phyloP scores from a whole-genome alignment of 1,284 basidiomycete genomes.

The Cutaneotrichosporon curvatum region DNA sequence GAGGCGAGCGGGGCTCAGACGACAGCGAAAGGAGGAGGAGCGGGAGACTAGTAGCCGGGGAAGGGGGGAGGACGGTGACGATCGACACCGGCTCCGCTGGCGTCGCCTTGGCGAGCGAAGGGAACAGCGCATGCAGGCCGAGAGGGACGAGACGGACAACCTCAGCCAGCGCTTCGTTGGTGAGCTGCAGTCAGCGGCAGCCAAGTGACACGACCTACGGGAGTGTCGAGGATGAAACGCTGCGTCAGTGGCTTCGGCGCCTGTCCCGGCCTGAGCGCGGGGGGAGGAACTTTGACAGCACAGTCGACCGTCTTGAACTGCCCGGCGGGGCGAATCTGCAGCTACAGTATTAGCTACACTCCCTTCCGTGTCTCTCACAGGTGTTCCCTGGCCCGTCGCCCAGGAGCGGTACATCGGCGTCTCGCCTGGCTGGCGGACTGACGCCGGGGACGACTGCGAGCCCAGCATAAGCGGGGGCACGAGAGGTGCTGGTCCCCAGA shows the following conservation, averaged over 20 bases:
- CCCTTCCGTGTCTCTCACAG: slow-evolving; percentile 26
- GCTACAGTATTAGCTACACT: slow-evolving; percentile 18
- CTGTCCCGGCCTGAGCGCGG: slow-evolving; percentile 10
- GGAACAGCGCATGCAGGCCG: slow-evolving; percentile 35
- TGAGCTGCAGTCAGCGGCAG: slow-evolving; percentile 9
- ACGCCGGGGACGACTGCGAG: slow-evolving; percentile 39
- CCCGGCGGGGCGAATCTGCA: slow-evolving; percentile 40
- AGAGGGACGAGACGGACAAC: slow-evolving; percentile 31
- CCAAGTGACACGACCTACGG: slow-evolving; percentile 15
- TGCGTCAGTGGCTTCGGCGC: slow-evolving; percentile 6
- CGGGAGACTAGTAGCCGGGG: slow-evolving; percentile 28
- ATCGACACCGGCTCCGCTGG: slow-evolving; percentile 20
- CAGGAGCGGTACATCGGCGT: slow-evolving; percentile 42
- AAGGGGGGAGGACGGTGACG: slow-evolving; percentile 31
- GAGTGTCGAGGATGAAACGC: slow-evolving; percentile 35
- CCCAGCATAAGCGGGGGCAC: slow-evolving; percentile 46
- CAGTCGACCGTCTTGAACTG: slow-evolving; percentile 37
- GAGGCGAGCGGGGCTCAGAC: slow-evolving; percentile 21
- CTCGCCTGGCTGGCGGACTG: slow-evolving; percentile 36
- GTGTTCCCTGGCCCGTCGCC: slow-evolving; percentile 45
- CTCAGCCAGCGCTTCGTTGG: slow-evolving; percentile 28
- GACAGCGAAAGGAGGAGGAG: slow-evolving; percentile 35
- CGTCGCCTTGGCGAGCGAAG: slow-evolving; percentile 10
- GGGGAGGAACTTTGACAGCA: slow-evolving; percentile 18
- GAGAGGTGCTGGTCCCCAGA: slow-evolving; percentile 36